Percentiles rank a stretch among this genome's conserved stretches.
Conservation (phyloP, 768 basidiomycete genomes). For the Galerina marginata region DNA sequence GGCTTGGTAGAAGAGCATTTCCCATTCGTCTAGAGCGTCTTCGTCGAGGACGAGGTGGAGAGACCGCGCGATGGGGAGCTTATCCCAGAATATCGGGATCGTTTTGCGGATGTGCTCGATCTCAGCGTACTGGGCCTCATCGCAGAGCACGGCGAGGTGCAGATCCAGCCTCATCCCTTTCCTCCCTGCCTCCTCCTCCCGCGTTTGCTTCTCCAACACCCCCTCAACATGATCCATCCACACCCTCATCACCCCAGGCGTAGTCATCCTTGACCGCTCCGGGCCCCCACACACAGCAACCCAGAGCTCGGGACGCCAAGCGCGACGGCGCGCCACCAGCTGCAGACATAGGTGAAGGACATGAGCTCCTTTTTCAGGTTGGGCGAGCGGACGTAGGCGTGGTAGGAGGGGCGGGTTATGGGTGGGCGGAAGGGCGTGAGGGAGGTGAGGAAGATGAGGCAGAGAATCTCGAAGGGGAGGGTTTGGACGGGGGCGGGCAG, state of each 20-base stretch:
- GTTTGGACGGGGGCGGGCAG: neutral
- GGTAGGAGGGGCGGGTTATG: neutral
- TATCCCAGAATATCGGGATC: constrained; percentile 1
- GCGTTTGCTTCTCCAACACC: neutral
- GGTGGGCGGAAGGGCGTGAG: neutral
- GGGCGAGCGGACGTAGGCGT: constrained; percentile 5
- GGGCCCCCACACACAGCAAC: constrained; percentile 5
- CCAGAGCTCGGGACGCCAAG: constrained; percentile 14
- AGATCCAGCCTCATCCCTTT: constrained; percentile 4
- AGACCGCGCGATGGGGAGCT: constrained; percentile 1
- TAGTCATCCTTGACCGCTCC: constrained; percentile 5
- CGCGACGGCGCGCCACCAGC: constrained; percentile 13
- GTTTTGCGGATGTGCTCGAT: neutral
- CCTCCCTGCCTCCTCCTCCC: too few species aligned
- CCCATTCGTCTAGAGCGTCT: neutral
- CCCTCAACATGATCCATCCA: constrained; percentile 3
- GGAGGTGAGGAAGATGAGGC: constrained; percentile 8
- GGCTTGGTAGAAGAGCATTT: too few species aligned
- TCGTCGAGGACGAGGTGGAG: constrained; percentile 2
- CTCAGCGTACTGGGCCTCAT: neutral
- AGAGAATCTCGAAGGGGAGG: constrained; percentile 14
- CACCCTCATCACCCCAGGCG: constrained; percentile 9
- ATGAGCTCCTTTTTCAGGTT: constrained; percentile 4
- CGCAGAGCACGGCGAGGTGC: neutral
- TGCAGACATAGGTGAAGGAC: constrained; percentile 10